phyloP scores from a whole-genome alignment of 1,139 yeast species.

The Magnusiomyces starmeri region DNA sequence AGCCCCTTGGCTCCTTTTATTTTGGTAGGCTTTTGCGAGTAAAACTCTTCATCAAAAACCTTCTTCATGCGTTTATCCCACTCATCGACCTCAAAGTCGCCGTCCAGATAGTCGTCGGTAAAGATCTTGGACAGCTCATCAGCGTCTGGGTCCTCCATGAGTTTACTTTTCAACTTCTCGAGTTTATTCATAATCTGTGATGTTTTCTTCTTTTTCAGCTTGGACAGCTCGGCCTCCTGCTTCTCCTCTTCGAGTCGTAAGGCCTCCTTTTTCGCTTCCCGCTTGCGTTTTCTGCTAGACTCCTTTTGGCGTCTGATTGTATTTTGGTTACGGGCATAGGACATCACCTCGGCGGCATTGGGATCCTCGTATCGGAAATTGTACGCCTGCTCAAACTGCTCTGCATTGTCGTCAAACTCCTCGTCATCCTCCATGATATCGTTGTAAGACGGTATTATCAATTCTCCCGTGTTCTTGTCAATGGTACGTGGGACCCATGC shows the following conservation, averaged over 20 bases:
- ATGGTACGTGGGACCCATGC: constrained; percentile 80
- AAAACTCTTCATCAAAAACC: constrained; percentile 76
- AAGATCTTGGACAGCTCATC: constrained; percentile 45
- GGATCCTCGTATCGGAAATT: constrained; percentile 94
- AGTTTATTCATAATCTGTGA: constrained; percentile 73
- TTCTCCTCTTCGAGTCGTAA: constrained; percentile 47
- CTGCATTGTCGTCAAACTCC: constrained; percentile 88
- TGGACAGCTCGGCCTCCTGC: constrained; percentile 55
- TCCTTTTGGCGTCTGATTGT: constrained; percentile 77
- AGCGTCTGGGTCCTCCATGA: constrained; percentile 68
- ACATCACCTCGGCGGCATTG: constrained; percentile 78
- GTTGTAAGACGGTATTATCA: constrained; percentile 46
- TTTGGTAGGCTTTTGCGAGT: constrained; percentile 45
- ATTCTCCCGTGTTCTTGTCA: constrained; percentile 42
- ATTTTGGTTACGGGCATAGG: constrained; percentile 95
- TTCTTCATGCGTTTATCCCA: constrained; percentile 89
- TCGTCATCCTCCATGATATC: constrained; percentile 59
- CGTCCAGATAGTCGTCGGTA: constrained; percentile 69
- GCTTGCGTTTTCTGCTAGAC: constrained; percentile 69
- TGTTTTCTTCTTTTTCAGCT: constrained; percentile 67
- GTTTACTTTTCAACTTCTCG: constrained; percentile 68
- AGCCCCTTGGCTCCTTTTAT: constrained; percentile 41
- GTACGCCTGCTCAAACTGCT: constrained; percentile 83
- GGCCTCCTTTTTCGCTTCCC: constrained; percentile 61
- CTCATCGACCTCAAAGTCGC: constrained; percentile 82